Base-by-base conservation (phyloP, 2,329 filamentous ascomycete genomes). In the Rachicladosporium sp. region DNA sequence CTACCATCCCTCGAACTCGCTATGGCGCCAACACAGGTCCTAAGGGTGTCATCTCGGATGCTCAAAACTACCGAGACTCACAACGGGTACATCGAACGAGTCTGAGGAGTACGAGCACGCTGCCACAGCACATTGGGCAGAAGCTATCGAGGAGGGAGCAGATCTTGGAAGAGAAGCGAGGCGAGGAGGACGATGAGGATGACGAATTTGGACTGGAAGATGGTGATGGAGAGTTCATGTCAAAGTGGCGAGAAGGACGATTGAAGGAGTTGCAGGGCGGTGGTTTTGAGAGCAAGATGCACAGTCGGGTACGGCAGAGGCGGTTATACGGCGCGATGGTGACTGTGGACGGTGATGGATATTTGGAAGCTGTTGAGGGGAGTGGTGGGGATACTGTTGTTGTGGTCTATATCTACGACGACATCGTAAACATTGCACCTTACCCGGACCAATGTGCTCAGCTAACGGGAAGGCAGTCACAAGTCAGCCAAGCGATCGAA, bases 351-450 rank as follows among this genome's bases (percentile, higher is more conserved):
- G 89, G 86, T 6, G 69, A 82, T 47, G 91, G 88, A 11, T 98
- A 93, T 54, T 73, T 98, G n/a, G 88, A 96, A 61, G 88, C 89
- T 40, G 86, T 96, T 50, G 91, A 98, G 66, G 91, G 86, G 63
- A 85, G 89, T 4, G 71, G 78, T 31, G 65, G 78, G 35, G 83
- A 89, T 35, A 89, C 85, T 0, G 74, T 82, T 3, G 88, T 96
- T 2, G 82, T 95, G 2, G 91, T 98, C 21, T 93, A 89, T 64
- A 87, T 98, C 48, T 91, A 87, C 60, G 87, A 95, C 56, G 74
- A 83, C 45, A 74, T 82, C 69, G 87, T 19, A 19, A 19, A 5
- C 15, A 19, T 19, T 19, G 15, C 15, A 19, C 15, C 15, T 19
- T 19, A 19, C 15, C 15, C 5, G 15, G 15, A 19, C 15, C 15